Evolutionary conservation across 768 basidiomycete genomes (phyloP), one percentile per base, ranked within the genome.

Genomic region (Rhodocollybia butyracea): DNA sequence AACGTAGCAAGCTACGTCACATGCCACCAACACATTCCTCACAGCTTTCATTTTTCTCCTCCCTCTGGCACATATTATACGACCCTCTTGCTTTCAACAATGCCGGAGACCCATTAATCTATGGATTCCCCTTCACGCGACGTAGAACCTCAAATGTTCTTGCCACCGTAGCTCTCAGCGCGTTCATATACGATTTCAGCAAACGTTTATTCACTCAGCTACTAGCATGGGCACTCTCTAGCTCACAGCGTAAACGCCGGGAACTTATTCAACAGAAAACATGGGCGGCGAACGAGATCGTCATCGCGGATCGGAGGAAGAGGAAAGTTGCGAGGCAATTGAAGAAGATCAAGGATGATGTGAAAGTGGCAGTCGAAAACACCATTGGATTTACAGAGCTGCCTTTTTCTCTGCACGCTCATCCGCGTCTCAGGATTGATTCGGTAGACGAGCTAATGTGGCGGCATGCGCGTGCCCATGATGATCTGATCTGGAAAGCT

Each of bases 101-200:
- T 53, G 17, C 11, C 12, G 27, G 59, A 63, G 45, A 63, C 57
- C 29, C 34, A 36, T 8, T 17, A 7, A 8, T 36, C 7, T 36
- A 36, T 17, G 17, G 8, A 17, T 36, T 36, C 17, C 8, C 17
- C 34, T 36, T 36, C 34, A 36, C 34, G 34, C 7, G 34, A 17
- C 34, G 34, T 36, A 36, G 34, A 8, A 17, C 34, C 34, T 8
- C 34, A 8, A 36, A 36, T 36, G 34, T 36, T 36, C 34, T 36
- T 17, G 34, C 34, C 17, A 36, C 34, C 7, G 34, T 36, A 8
- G 34, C 34, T 36, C 8, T 17, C 17, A 17, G 8, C 7, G 34
- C 34, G 8, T 36, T 36, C 34, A 7, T 36, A 7, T 36, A 8
- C 17, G 34, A 36, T 36, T 8, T 36, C 34, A 17, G 34, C 17